These are phyloP conservation scores for Aspergillus novofumigatus DNA, from an alignment of 2,329 filamentous ascomycete genomes.

Conservation along the genomic window DNA sequence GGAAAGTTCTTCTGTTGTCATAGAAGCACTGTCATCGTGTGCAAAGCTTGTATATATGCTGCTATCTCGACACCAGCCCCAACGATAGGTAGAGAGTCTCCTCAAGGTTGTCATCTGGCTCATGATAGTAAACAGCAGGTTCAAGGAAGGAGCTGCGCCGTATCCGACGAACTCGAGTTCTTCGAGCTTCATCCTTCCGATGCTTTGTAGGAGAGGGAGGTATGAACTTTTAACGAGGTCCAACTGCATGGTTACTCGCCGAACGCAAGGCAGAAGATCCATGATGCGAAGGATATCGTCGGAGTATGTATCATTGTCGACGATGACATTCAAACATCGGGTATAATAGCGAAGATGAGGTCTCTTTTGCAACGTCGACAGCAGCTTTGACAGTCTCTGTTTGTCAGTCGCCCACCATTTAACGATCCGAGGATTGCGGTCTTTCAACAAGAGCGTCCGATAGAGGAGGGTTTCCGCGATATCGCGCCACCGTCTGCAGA, in stretches of 20 bases:
- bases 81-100: not conserved
- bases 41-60: not conserved
- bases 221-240: not conserved
- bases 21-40: not conserved
- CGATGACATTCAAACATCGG: not conserved
- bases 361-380: not conserved
- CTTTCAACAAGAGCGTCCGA: not conserved
- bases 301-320: not conserved
- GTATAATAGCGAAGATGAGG: not conserved
- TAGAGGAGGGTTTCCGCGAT: not conserved
- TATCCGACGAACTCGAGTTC: not conserved
- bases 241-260: not conserved
- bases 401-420: not conserved
- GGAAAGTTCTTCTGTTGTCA: not conserved
- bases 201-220: not conserved
- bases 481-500: not conserved
- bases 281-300: not conserved
- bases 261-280: not conserved
- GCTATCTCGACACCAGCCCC: not conserved
- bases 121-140: not conserved
- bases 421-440: not conserved
- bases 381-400: not conserved
- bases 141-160: not conserved
- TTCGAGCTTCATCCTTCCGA: not conserved
- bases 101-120: not conserved